A percentile compares a stretch with the other conserved stretches of the same genome.
Conservation (phyloP, 441 rosid genomes). For the Brassica hybrid region DNA sequence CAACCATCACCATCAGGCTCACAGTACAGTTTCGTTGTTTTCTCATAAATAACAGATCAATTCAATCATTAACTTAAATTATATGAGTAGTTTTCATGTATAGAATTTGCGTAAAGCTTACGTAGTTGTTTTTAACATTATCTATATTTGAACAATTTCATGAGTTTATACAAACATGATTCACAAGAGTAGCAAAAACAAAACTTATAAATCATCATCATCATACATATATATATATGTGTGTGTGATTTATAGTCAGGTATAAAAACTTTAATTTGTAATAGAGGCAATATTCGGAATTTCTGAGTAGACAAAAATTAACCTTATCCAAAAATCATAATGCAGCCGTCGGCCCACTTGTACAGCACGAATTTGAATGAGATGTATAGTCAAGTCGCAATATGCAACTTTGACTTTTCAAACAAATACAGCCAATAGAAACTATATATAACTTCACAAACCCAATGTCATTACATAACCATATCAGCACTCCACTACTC, state of each 20-base stretch:
- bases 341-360: neutral
- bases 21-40: neutral
- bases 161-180: too few relatives aligned
- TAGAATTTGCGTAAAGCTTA: too few relatives aligned
- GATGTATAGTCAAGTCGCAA: slow-evolving; percentile 26
- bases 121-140: too few relatives aligned
- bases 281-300: too few relatives aligned
- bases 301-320: neutral
- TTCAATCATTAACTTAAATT: neutral
- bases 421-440: slow-evolving; percentile 28
- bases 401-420: slow-evolving; percentile 43
- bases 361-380: neutral
- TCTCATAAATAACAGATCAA: neutral
- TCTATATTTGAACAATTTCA: too few relatives aligned
- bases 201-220: too few relatives aligned
- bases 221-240: too few relatives aligned
- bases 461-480: slow-evolving; percentile 1
- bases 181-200: too few relatives aligned
- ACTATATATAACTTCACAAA: slow-evolving; percentile 20
- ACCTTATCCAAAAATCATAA: slow-evolving; percentile 26
- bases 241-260: too few relatives aligned
- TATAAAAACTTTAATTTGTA: too few relatives aligned
- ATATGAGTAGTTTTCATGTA: neutral
- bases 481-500: slow-evolving; percentile 17
- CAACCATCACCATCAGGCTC: neutral